Evolutionary conservation across 495 filamentous ascomycete species (phyloP), one percentile per base, ranked within the genome.

Genomic region (Massariosphaeria phaeospora): DNA sequence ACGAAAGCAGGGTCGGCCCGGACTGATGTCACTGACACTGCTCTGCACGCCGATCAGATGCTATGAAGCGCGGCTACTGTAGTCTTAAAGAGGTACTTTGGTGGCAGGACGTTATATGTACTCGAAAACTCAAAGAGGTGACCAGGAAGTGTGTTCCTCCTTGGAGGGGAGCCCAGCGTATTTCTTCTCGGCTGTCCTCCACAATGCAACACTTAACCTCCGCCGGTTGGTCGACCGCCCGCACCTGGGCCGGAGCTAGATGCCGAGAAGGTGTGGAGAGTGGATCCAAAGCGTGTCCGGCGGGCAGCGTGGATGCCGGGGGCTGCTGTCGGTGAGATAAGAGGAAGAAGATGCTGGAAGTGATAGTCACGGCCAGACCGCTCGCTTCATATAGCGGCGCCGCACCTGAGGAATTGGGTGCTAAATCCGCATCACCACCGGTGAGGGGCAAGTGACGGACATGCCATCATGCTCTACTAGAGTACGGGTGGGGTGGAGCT

Each of bases 1-100:
- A 57, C 53, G 44, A 42, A 48, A 54, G 4, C 29, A 48, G 52
- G 52, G 9, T 48, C 52, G 52, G 52, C 52, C 52, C 52, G 52
- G 38, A 3, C 48, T 20, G 13, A n/a, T n/a, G n/a, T n/a, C n/a
- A n/a, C n/a, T n/a, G n/a, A n/a, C n/a, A n/a, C n/a, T n/a, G n/a
- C n/a, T n/a, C n/a, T n/a, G n/a, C n/a, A n/a, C n/a, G n/a, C n/a
- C n/a, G n/a, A n/a, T n/a, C n/a, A n/a, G n/a, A n/a, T n/a, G n/a
- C n/a, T n/a, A n/a, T n/a, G n/a, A n/a, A n/a, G n/a, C n/a, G n/a
- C n/a, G n/a, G n/a, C n/a, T n/a, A n/a, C n/a, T n/a, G n/a, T n/a
- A n/a, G n/a, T n/a, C n/a, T n/a, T n/a, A n/a, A n/a, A n/a, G n/a
- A n/a, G n/a, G n/a, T n/a, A n/a, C n/a, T n/a, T n/a, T n/a, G n/a